Evolutionary conservation across 2,329 filamentous ascomycete species (phyloP), one percentile per base, ranked within the genome.

Genomic region (Stagonosporopsis chrysanthemi): DNA sequence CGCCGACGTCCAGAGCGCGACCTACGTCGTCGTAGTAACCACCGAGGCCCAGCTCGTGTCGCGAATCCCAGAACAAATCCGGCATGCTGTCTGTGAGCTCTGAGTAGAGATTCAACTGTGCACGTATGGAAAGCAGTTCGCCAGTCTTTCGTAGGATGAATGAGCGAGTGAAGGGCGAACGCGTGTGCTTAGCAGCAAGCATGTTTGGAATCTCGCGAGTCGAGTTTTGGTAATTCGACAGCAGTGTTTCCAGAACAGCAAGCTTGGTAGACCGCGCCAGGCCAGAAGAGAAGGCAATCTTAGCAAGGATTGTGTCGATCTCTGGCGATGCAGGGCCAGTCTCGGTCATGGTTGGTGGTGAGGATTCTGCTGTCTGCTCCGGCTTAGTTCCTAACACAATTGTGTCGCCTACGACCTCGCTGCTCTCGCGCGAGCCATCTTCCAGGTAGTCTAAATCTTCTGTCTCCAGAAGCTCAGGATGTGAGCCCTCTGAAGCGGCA

Each of bases 1-100:
- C 91, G 31, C 91, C 90, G 23, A 98, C 93, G 76, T 98, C 95
- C 33, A 99, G 83, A 0, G 92, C 92, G 52, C 89, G 87, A 38
- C 94, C 93, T 38, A 97, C 92, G 75, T 95, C 90, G 66, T 97
- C 93, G 76, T 98, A 99, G 79, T 97, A 98, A 28, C 89, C 90
- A 75, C 97, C 95, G 2, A 99, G 83, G 0, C 92, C 91, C 2
- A 97, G 86, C 75, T 97, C 93, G 67, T 95, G 90, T 46, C 88
- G 86, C 66, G 86, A 90, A 75, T 99, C 95, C 95, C 95, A 99
- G 79, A 99, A 97, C 42, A 98, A 87, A 77, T 99, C 95, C 0
- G 95, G 95, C 17, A 98, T 83, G 17, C 91, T 92, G 78, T 99
- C 95, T 0, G 95, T 98, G 31, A 99, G 85, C 77, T 98, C 95